phyloP scores from a whole-genome alignment of 1,284 basidiomycete species.

The Laetiporus sulphureus region DNA sequence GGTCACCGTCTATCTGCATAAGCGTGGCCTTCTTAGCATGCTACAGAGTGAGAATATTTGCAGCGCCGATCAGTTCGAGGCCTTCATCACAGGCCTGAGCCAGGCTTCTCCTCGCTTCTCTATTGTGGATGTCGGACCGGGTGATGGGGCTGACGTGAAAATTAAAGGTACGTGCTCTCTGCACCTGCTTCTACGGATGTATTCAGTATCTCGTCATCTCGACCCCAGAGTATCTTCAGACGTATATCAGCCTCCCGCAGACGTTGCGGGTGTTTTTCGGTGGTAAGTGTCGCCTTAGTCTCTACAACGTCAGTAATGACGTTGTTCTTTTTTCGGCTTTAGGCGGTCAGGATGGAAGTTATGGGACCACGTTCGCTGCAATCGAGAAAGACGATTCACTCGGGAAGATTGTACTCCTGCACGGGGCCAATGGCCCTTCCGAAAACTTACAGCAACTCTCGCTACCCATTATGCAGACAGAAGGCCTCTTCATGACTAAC shows the following conservation, averaged over 20 bases:
- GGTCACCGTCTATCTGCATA: slow-evolving; percentile 67
- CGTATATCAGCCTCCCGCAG: slow-evolving; percentile 69
- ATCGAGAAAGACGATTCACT: slow-evolving; percentile 50
- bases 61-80: slow-evolving; percentile 56
- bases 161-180: slow-evolving; percentile 51
- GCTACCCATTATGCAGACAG: slow-evolving; percentile 47
- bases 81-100: slow-evolving; percentile 63
- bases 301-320: neutral
- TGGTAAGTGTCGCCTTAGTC: slow-evolving; percentile 33
- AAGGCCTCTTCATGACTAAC: slow-evolving; percentile 54
- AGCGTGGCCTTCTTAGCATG: slow-evolving; percentile 42
- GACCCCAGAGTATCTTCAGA: slow-evolving; percentile 60
- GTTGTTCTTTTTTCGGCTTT: slow-evolving; percentile 6
- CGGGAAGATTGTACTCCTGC: slow-evolving; percentile 63
- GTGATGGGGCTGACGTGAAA: slow-evolving; percentile 61
- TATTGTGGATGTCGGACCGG: slow-evolving; percentile 66
- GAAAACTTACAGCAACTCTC: slow-evolving; percentile 42
- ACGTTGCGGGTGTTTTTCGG: slow-evolving; percentile 69
- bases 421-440: slow-evolving; percentile 38
- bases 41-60: slow-evolving; percentile 49
- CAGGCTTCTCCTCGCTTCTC: slow-evolving; percentile 63
- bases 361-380: slow-evolving; percentile 29
- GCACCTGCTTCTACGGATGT: slow-evolving; percentile 1
- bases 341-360: slow-evolving; percentile 39
- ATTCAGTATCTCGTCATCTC: slow-evolving; percentile 1